Evolutionary conservation across 1,139 yeast species (phyloP).

Genomic region (Yamadazyma trypodendri): DNA sequence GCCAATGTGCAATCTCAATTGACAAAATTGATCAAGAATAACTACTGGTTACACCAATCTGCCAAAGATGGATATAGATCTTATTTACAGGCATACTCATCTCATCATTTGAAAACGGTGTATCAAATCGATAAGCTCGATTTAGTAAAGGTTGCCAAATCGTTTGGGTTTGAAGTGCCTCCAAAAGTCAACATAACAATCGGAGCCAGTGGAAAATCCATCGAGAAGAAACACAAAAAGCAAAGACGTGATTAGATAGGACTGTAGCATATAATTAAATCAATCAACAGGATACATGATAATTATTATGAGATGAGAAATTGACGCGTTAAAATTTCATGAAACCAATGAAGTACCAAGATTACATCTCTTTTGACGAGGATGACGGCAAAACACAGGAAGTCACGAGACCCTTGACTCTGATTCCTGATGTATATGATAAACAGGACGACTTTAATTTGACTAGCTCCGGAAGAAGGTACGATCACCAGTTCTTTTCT

Average conservation of each 20-base stretch:
- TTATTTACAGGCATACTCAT: conserved; percentile 93
- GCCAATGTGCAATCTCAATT: conserved; percentile 95
- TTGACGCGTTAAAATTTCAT: conserved; percentile 1
- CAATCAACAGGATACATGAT: too few relatives aligned
- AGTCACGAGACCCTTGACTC: not conserved
- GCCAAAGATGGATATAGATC: conserved; percentile 98
- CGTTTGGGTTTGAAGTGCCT: conserved; percentile 92
- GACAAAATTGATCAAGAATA: conserved; percentile 85
- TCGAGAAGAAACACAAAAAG: conserved; percentile 50
- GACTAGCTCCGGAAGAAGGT: conserved; percentile 40
- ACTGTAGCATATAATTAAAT: too few relatives aligned
- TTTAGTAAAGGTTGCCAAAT: conserved; percentile 89
- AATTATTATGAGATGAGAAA: not conserved
- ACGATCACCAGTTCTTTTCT: conserved; percentile 70
- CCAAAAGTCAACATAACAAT: conserved; percentile 96
- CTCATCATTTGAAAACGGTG: conserved; percentile 93
- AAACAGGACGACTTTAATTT: conserved; percentile 20
- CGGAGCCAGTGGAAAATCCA: conserved; percentile 82
- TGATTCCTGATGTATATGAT: conserved; percentile 13
- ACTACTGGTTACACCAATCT: conserved; percentile 90
- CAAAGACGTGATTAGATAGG: conserved; percentile 33
- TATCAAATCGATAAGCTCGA: conserved; percentile 95
- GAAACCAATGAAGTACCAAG: conserved; percentile 8
- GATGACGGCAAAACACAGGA: not conserved
- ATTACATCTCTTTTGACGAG: conserved; percentile 5